Evolutionary conservation across 2,329 filamentous ascomycete genomes (phyloP), one percentile per base, ranked within the genome.

Genomic region (Pseudogymnoascus sp.): DNA sequence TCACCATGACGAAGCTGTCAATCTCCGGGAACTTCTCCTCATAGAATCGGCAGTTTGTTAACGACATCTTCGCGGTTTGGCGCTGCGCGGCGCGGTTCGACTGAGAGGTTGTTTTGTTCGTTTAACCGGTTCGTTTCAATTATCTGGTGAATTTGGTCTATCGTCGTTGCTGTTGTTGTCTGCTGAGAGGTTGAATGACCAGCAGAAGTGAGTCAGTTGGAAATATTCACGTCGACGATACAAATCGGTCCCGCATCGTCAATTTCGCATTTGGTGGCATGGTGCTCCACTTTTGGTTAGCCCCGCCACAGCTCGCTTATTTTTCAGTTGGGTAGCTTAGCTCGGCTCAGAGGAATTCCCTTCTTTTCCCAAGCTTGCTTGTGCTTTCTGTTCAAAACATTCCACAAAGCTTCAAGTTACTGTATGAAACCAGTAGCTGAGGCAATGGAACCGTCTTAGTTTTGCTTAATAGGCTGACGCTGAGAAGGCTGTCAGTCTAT

Each of bases 1-100:
- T 99, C 77, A 99, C 95, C 95, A 99, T 99, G 76, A 99, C 96
- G 80, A 97, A 97, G 83, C 91, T 96, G 80, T 99, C 95, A 76
- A 99, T 93, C 84, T 97, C 95, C 65, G 92, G 92, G 75, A 89
- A 97, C 80, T 96, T 96, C 81, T 96, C 91, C 84, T 96, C 92
- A 78, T 96, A 97, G 80, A 96, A 97, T 74, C 92, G 91, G 79
- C 90, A 96, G 81, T 96, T 96, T 76, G 90, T 95, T 82, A 96
- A 87, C 80, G 92, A 96, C 90, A 96, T 96, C 73, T 76, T 89
- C 84, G 83, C 81, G 81, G 79, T 76, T 67, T 60, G 17, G 35
- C 29, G 60, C 35, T 50, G 60, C 40, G 40, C 40, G 29, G 60
- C 42, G 60, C 60, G 37, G 60, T 23, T 44, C 29, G 40, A 62